Evolutionary conservation across 345 rosid genomes (phyloP), one percentile per base, ranked within the genome.

Genomic region (Eucalyptus victrix): DNA sequence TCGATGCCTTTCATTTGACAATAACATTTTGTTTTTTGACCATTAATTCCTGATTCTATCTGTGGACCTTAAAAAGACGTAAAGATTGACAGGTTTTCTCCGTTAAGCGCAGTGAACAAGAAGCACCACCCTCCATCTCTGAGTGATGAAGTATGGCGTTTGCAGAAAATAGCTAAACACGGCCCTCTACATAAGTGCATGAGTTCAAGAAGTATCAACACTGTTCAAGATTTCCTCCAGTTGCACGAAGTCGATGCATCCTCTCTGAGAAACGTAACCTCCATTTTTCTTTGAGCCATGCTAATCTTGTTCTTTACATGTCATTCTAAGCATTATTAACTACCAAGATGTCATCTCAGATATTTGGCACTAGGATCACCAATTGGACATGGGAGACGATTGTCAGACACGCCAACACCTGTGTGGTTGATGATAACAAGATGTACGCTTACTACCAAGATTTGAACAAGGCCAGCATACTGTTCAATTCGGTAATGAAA

Each of bases 91-190:
- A 10, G 26, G 56, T 87, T 32, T 50, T 72, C 21, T 13, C 23
- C 26, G 37, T 23, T 88, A 45, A 34, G 34, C 37, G 28, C 89
- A 93, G 94, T 87, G 89, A 91, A 90, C 37, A 90, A 90, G 90
- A 93, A 93, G 53, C 94, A 93, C 86, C 45, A 92, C 88, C 94
- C 94, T 50, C 94, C 94, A 14, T 56, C 24, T 7, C 54, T 92
- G 76, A 11, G 37, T 13, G 93, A 92, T 87, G 92, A 92, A 9
- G 89, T 93, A 6, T 91, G 94, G 94, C 90, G 94, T 9, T n/a
- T 93, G 88, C 92, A 92, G 47, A 91, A 47, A 88, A 93, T 93
- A 60, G 92, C 92, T 6, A 93, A 91, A 89, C 91, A 90, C 9
- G 92, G 94, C 1, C 50, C 81, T 76, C 67, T 88, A 53, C 92